phyloP scores from a whole-genome alignment of 495 filamentous ascomycete species.

The Penicillium egyptiacum region DNA sequence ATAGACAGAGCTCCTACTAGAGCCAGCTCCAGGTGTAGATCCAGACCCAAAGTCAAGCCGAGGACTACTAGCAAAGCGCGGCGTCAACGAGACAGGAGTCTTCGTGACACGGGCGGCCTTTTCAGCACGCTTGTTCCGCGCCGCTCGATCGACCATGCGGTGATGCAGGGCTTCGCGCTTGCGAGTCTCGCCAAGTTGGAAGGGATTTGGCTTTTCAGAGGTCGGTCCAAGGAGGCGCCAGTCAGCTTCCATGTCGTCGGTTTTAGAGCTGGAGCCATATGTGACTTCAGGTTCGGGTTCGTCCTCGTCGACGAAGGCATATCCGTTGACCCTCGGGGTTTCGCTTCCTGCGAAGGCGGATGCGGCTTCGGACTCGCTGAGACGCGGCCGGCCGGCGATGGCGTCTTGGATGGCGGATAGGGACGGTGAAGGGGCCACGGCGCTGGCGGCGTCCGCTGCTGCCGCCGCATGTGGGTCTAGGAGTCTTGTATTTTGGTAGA shows the following conservation, averaged over 20 bases:
- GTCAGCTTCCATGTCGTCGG: slow-evolving; percentile 20
- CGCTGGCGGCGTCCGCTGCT: slow-evolving; percentile 33
- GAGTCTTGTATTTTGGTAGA: slow-evolving; percentile 81
- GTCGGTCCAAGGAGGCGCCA: slow-evolving; percentile 53
- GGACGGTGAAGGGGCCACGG: slow-evolving; percentile 70
- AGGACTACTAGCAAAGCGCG: slow-evolving; percentile 76
- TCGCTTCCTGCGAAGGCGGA: slow-evolving; percentile 57
- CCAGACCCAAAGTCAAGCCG: slow-evolving; percentile 56
- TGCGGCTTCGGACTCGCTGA: slow-evolving; percentile 64
- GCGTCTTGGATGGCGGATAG: slow-evolving; percentile 84
- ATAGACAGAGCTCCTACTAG: slow-evolving; percentile 9
- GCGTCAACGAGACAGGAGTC: slow-evolving; percentile 60
- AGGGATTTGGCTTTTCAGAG: slow-evolving; percentile 73
- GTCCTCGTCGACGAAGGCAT: slow-evolving; percentile 87
- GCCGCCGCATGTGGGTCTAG: slow-evolving; percentile 31
- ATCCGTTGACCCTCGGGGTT: slow-evolving; percentile 88
- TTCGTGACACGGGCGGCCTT: slow-evolving; percentile 49
- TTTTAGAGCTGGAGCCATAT: slow-evolving; percentile 12
- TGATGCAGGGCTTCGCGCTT: slow-evolving; percentile 82
- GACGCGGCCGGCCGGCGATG: slow-evolving; percentile 71
- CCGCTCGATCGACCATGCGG: slow-evolving; percentile 84
- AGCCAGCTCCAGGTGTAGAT: slow-evolving; percentile 40
- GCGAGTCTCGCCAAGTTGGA: slow-evolving; percentile 73
- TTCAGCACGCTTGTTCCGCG: slow-evolving; percentile 66
- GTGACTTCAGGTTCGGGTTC: slow-evolving; percentile 47